Base-by-base conservation (phyloP, 371 early-diverging fungal genomes). In the Lichtheimia hyalospora region DNA sequence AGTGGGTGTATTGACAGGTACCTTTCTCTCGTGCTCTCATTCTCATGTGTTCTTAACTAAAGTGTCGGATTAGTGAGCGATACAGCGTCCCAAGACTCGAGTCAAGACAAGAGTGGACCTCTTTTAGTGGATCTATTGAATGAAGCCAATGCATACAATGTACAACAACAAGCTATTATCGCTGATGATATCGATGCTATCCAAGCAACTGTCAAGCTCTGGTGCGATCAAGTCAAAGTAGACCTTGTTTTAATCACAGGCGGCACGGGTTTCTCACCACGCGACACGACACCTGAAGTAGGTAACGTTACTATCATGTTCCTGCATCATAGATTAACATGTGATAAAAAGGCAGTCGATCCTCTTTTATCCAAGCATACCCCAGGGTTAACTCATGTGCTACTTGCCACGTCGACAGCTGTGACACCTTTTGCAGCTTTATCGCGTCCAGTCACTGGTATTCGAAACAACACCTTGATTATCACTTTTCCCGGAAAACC, bases 201-300 rank as follows among this genome's bases (percentile, higher is more conserved):
- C 58, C 72, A 80, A 43, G 70, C 71, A 20, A 63, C 69, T 0
- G 68, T 89, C 44, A 68, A 69, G 16, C 46, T 68, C 16, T 89
- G 88, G 88, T 62, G 76, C 53, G 81, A 83, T 42, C 63, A 58
- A 13, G 52, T 68, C 4, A 60, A 66, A 12, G 57, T 86, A 10
- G 83, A 91, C 52, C 72, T 96, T 13, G 73, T 96, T n/a, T 56
- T 95, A 5, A 84, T 92, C 1, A 89, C 94, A 6, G 97, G 97
- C n/a, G 96, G 96, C n/a, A 97, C 96, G 3, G 97, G 97, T 0
- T 89, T 96, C 60, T 85, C 91, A 21, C 78, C 85, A 25, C 75
- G 93, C 49, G 97, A 97, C 60, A 86, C 85, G 14, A 96, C 97
- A 3, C 93, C 95, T 3, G 95, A 93, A 79, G 91, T 88, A 74